Base-by-base conservation (phyloP, 495 filamentous ascomycete genomes). In the Tuber melanosporum region DNA sequence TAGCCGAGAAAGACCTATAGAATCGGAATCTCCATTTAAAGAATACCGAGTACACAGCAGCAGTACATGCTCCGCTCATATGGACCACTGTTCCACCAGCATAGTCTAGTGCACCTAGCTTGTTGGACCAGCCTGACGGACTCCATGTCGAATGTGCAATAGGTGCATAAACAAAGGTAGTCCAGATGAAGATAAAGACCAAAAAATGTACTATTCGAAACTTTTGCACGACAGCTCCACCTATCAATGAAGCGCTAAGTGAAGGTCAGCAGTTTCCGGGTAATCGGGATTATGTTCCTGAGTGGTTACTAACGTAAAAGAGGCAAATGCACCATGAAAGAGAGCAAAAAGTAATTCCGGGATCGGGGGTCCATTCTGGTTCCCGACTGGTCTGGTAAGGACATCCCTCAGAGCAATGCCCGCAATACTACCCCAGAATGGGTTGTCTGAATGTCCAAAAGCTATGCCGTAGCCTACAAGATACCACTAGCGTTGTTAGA, bases 111-210 rank as follows among this genome's bases (percentile, higher is more conserved):
- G n/a, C 22, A n/a, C 52, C 52, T 26, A 57, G 52, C 10, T 57
- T 57, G n/a, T 57, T 57, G 9, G 52, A 57, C 52, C 52, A 57
- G 52, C 52, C 52, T 6, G 52, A 57, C n/a, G 52, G 52, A 14
- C 52, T 57, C 52, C 52, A 57, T 57, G 52, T 57, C 52, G 22
- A 57, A 57, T 57, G 52, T 57, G 52, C 52, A 57, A 57, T 57
- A 57, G 52, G 52, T 14, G 52, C 52, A 57, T 57, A 57, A 26
- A 57, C 52, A 57, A 57, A 57, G 8, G 52, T 57, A 26, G 52
- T 26, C 52, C 52, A 57, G 52, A 57, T 57, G 52, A 57, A 57
- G n/a, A 57, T 57, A 26, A 57, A 57, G 52, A 57, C 52, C 52
- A 57, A 26, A 26, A 57, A 57, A 57, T 57, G 52, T 26, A 1